These are phyloP conservation scores for Russula foetens DNA, from an alignment of 768 basidiomycete genomes.

Conservation along the genomic window DNA sequence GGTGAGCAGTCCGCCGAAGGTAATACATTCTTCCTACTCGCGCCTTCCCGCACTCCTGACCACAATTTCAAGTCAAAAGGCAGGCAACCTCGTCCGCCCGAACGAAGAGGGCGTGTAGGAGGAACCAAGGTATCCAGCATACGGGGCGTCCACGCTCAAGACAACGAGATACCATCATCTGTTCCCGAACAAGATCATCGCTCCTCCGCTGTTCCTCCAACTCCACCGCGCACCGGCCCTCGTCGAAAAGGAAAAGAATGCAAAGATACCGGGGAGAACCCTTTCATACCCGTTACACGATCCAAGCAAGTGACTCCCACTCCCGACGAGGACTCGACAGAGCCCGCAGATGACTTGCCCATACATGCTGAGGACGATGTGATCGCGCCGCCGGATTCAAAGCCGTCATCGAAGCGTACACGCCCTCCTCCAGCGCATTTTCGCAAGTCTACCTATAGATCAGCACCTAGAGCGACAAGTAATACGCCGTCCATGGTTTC, in stretches of 20 bases:
- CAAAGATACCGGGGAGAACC: neutral
- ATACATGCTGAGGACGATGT: conserved; percentile 23
- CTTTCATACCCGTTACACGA: neutral
- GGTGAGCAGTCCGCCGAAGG: conserved; percentile 12
- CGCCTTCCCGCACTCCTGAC: neutral
- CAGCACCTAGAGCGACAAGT: conserved; percentile 17
- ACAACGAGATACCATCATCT: conserved; percentile 40
- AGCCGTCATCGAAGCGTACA: conserved; percentile 38
- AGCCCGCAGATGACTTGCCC: conserved; percentile 37
- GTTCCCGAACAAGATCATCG: conserved; percentile 44
- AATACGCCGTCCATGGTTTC: conserved; percentile 23
- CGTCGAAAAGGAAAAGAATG: neutral
- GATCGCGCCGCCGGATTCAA: conserved; percentile 9
- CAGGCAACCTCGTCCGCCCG: conserved; percentile 1
- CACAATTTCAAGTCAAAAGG: neutral
- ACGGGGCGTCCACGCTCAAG: neutral
- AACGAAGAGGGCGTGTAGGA: neutral
- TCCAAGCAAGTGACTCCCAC: conserved; percentile 17
- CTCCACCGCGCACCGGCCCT: neutral
- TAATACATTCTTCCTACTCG: neutral
- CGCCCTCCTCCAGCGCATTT: conserved; percentile 26
- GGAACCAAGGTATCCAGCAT: neutral
- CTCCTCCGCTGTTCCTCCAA: neutral
- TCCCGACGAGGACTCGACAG: conserved; percentile 35
- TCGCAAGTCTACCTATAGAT: conserved; percentile 23